These are phyloP conservation scores for Manihot esculenta DNA, from an alignment of 441 rosid species.

Conservation along the genomic window DNA sequence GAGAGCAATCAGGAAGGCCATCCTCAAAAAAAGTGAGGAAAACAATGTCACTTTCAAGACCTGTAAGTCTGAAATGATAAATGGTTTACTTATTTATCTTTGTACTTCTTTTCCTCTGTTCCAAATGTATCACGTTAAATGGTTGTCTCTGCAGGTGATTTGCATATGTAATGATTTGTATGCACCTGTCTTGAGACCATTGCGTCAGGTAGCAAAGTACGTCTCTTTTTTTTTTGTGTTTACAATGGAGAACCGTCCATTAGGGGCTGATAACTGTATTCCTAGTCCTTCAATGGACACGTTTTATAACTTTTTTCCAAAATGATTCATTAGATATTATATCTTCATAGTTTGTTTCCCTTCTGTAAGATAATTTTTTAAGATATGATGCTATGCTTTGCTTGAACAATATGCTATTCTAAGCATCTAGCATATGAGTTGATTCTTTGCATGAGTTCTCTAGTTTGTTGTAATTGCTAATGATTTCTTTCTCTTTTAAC, in stretches of 20 bases:
- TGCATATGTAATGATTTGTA: conserved; percentile 98
- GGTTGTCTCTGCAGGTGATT: conserved; percentile 53
- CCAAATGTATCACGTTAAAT: not conserved
- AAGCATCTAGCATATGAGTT: not conserved
- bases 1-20: conserved; percentile 46
- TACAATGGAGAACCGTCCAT: no score
- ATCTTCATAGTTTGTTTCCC: not conserved
- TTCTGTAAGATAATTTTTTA: not conserved
- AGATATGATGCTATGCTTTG: not conserved
- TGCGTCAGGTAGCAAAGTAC: conserved; percentile 97
- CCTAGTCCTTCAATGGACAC: no score
- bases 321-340: not conserved
- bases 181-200: conserved; percentile 86
- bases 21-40: conserved; percentile 62
- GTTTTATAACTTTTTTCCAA: not conserved
- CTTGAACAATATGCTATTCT: not conserved
- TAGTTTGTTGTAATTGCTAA: conserved; percentile 12
- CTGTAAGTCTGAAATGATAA: conserved; percentile 50
- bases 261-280: no score
- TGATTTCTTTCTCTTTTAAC: conserved; percentile 26
- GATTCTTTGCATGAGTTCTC: conserved; percentile 1
- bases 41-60: conserved; percentile 70
- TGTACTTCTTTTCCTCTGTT: not conserved
- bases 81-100: conserved; percentile 12
- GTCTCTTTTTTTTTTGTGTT: no score